Base-by-base conservation (phyloP, 2,329 filamentous ascomycete genomes). In the Chrysoporthe deuterocubensis region DNA sequence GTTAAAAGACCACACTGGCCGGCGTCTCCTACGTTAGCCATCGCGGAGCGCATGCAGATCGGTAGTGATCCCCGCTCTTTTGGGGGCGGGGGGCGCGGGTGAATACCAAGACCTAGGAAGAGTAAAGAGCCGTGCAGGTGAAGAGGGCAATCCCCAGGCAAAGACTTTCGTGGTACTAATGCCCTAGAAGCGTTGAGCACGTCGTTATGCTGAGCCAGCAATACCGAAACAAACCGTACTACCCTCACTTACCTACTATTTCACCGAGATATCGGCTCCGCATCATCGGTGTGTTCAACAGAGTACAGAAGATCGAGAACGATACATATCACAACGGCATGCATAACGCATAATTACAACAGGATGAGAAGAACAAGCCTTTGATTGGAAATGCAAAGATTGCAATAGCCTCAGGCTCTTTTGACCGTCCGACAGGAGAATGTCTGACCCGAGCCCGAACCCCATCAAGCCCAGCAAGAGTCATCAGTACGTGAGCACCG, bases 331-430 rank as follows among this genome's bases (percentile, higher is more conserved):
- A 40, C 6, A 40, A 9, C 37, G 37, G 37, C 5, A 7, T 40
- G 1, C 37, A 18, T 11, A 9, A 54, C 14, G 50, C 21, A 54
- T 9, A 26, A 6, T 5, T 1, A 34, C 26, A 16, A 16, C 5
- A 14, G 14, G 26, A 2, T 44, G 9, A n/a, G 42, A 61, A 61
- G 59, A 46, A 61, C 59, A 61, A 61, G 43, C 42, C 59, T 26
- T 61, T n/a, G 42, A 61, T 61, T 61, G 26, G 14, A 37, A n/a
- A 2, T 61, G 59, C 59, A 34, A 48, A 18, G 14, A 34, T n/a
- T 34, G 59, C 26, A 61, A 6, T 34, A 48, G 43, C 16, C 59
- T 48, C 4, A 21, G 42, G 21, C 43, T 61, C 21, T 21, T 46
- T 46, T 44, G 42, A 44, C 57, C 57, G 42, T 40, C 21, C 42